Evolutionary conservation across 495 filamentous ascomycete species (phyloP), one percentile per base, ranked within the genome.

Genomic region (Penicillium riverlandense): DNA sequence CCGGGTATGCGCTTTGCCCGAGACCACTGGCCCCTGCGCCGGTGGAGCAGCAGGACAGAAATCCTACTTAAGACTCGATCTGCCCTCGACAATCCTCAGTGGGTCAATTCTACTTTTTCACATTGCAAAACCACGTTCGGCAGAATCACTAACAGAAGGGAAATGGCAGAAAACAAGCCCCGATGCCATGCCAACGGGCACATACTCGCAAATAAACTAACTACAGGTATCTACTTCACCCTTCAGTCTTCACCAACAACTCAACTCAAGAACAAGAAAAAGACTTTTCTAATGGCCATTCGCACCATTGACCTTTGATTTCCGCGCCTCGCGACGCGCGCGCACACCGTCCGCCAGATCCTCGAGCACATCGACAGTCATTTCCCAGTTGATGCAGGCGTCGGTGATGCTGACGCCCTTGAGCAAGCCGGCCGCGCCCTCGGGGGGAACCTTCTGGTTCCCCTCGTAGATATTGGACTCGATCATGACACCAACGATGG

Each of bases 401-500:
- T 98, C 92, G 1, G 92, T 98, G 65, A 98, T 97, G 65, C 84
- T 89, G 52, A 98, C 88, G 56, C 92, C 92, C 72, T 88, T 89
- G 71, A 88, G 86, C 33, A 98, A 71, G 28, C 67, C 85, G 0
- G 77, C 63, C 8, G 83, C 85, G 14, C 91, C 91, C 59, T 89
- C 90, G 12, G 81, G 55, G 2, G 92, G 89, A 8, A 96, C 87
- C 67, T 96, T 95, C 67, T 98, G 92, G 73, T 85, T 76, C 57
- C 92, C 92, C 70, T 96, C 92, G 61, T 89, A 79, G 76, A 98
- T 89, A 67, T 97, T 92, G 54, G 87, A 94, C 71, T 98, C 92
- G 54, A 98, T 95, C 92, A 98, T 98, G 49, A 97, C 84, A 51
- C 91, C 92, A 49, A 97, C 76, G 57, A 98, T 96, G 44, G 77